These are phyloP conservation scores for Persicaria tinctoria DNA, from an alignment of 148 eudicot species.

Conservation along the genomic window DNA sequence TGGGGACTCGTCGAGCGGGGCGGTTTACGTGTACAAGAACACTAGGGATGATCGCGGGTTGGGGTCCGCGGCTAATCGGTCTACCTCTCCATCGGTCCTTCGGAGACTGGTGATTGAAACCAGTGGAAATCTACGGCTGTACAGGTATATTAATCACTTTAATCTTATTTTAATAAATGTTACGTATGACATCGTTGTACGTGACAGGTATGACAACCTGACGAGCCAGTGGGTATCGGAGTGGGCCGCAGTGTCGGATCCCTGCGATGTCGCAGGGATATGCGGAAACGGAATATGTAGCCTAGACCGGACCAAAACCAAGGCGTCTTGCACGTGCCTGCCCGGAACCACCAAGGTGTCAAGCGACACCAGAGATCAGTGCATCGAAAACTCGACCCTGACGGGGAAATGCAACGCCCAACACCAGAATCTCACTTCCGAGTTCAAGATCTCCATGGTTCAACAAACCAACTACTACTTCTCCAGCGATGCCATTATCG, in stretches of 20 bases:
- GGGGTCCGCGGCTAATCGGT: constrained; percentile 27
- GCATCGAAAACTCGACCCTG: constrained; percentile 45
- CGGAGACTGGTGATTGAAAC: constrained; percentile 51
- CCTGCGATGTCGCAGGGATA: constrained; percentile 77
- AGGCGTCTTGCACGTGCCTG: constrained; percentile 60
- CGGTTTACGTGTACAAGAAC: constrained; percentile 78
- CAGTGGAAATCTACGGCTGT: constrained; percentile 68
- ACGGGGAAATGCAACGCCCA: constrained; percentile 53
- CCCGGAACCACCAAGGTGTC: constrained; percentile 43
- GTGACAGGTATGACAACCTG: constrained; percentile 69
- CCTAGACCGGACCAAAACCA: constrained; percentile 54
- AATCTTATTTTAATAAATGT: background rate
- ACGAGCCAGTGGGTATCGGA: constrained; percentile 83
- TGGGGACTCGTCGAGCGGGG: constrained; percentile 61
- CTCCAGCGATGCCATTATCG: constrained; percentile 50
- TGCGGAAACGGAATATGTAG: constrained; percentile 86
- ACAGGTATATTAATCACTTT: constrained; percentile 17
- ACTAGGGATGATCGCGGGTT: constrained; percentile 50
- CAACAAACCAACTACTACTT: constrained; percentile 73
- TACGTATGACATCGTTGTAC: background rate
- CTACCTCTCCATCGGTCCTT: constrained; percentile 20
- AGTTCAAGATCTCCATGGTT: constrained; percentile 39
- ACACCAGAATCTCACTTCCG: constrained; percentile 34
- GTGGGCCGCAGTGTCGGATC: constrained; percentile 89
- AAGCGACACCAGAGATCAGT: constrained; percentile 24